Evolutionary conservation across 108 stramenopile genomes (phyloP).

Genomic region (Schizochytrium sp.): DNA sequence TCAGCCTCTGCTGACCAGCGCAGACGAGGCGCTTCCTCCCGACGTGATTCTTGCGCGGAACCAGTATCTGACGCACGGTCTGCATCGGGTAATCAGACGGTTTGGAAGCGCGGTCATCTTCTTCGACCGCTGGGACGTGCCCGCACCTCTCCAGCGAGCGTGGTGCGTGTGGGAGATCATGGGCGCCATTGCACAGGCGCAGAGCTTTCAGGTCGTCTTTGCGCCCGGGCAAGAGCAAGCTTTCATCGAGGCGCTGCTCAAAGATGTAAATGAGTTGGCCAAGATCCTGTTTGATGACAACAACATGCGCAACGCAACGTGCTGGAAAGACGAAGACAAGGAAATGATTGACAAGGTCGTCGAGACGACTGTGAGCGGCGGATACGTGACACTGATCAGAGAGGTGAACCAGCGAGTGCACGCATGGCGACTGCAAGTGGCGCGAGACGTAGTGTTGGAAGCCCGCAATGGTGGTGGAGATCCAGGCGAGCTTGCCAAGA

Average conservation of each 20-base stretch:
- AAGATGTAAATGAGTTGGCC: not conserved
- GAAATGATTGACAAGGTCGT: not conserved
- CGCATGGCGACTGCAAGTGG: not conserved
- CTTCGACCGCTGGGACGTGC: not conserved
- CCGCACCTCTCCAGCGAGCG: not conserved
- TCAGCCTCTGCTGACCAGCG: not conserved
- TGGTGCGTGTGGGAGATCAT: not conserved
- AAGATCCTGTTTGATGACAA: not conserved
- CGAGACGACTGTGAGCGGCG: not conserved
- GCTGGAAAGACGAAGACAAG: not conserved
- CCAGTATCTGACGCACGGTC: not conserved
- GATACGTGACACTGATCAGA: not conserved
- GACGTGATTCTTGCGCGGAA: not conserved
- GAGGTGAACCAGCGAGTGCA: not conserved
- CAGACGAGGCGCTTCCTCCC: not conserved
- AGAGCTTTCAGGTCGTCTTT: not conserved
- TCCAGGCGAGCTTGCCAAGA: too few relatives aligned
- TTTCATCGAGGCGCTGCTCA: not conserved
- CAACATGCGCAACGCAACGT: not conserved
- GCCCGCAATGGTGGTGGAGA: too few relatives aligned
- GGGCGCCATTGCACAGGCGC: not conserved
- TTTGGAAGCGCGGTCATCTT: not conserved
- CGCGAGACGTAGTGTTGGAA: too few relatives aligned
- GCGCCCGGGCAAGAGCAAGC: not conserved
- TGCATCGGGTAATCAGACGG: not conserved